Evolutionary conservation across 2,329 filamentous ascomycete species (phyloP).

Genomic region (Colletotrichum higginsianum): DNA sequence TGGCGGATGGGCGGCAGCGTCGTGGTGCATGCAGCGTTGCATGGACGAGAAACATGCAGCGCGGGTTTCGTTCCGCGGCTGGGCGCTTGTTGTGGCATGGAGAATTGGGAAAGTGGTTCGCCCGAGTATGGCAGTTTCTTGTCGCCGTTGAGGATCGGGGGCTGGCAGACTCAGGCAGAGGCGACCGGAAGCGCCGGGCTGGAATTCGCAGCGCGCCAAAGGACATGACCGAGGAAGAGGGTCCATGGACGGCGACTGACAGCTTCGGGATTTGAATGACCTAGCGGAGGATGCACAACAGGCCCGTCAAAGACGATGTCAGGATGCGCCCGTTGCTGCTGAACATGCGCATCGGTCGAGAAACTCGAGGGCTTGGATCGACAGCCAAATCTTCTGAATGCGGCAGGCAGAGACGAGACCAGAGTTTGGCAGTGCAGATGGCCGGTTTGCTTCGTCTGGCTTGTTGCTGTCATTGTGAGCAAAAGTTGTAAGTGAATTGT

Average conservation of each 20-base stretch:
- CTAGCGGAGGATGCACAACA: not conserved
- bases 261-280: not conserved
- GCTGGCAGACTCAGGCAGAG: not conserved
- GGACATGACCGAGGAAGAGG: not conserved
- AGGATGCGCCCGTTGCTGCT: not conserved
- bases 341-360: not conserved
- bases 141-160: not conserved
- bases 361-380: not conserved
- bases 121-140: not conserved
- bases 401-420: not conserved
- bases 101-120: not conserved
- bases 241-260: not conserved
- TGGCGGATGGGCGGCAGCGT: not conserved
- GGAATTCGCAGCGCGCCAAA: not conserved
- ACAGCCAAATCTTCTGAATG: not conserved
- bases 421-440: not conserved
- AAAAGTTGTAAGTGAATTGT: slow-evolving; percentile 1
- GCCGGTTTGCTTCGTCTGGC: not conserved
- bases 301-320: not conserved
- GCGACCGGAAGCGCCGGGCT: not conserved
- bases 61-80: not conserved
- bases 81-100: not conserved
- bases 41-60: not conserved
- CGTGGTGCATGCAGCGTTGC: not conserved
- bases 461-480: not conserved